Evolutionary conservation across 176 grass and related monocot species (phyloP).

Genomic region (Puccinellia tenuiflora): DNA sequence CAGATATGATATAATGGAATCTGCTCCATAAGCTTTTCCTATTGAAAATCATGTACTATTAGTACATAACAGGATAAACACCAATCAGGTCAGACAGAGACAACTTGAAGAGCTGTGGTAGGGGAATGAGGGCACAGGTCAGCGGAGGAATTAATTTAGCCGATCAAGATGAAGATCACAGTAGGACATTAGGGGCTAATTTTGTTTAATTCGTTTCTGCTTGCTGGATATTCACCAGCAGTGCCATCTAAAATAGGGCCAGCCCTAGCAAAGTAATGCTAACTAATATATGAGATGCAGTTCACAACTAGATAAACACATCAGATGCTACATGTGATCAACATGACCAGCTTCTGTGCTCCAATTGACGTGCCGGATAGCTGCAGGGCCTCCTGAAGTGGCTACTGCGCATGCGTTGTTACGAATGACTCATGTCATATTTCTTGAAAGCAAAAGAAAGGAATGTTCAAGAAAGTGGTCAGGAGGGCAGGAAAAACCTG

Average conservation of each 20-base stretch:
- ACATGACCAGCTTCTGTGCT: background rate
- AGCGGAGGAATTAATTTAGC: background rate
- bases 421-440: background rate
- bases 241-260: background rate
- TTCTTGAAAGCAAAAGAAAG: background rate
- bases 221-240: background rate
- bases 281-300: background rate
- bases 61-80: background rate
- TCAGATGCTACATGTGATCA: background rate
- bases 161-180: background rate
- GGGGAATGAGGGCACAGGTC: background rate
- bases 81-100: background rate
- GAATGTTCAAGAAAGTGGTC: background rate
- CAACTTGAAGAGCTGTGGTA: background rate
- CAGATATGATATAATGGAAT: background rate
- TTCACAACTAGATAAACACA: background rate
- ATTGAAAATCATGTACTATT: background rate
- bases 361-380: background rate
- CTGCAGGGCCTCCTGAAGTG: background rate
- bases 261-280: background rate
- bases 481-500: constrained; percentile 36
- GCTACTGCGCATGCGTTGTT: background rate
- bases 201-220: background rate
- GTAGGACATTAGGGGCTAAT: background rate
- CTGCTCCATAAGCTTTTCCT: background rate